A percentile compares a stretch with the other conserved stretches of the same genome.
These are phyloP conservation scores for Crithidia acanthocephali DNA, from an alignment of 208 protist species.

Conservation along the genomic window DNA sequence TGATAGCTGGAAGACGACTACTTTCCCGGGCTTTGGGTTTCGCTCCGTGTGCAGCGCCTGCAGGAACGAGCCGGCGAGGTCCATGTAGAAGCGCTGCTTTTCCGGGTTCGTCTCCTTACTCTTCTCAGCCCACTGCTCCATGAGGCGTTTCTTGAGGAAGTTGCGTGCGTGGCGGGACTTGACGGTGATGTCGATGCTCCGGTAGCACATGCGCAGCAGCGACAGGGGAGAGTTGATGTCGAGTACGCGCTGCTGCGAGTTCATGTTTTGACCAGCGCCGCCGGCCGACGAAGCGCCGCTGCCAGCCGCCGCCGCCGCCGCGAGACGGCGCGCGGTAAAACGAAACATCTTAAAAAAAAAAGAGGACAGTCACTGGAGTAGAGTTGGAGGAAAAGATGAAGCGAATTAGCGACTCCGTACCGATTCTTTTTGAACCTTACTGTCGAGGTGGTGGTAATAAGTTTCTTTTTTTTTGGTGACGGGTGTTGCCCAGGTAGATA, in stretches of 20 bases:
- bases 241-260: constrained; percentile 83
- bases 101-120: constrained; percentile 75
- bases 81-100: constrained; percentile 91
- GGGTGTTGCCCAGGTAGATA: too few relatives aligned
- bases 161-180: constrained; percentile 86
- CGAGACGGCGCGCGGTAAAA: constrained; percentile 8
- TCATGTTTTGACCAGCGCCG: constrained; percentile 44
- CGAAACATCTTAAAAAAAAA: constrained; percentile 18
- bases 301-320: not conserved
- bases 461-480: not conserved
- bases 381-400: not conserved
- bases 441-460: not conserved
- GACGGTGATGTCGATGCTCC: constrained; percentile 90
- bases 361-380: not conserved
- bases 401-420: not conserved
- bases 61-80: constrained; percentile 84
- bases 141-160: constrained; percentile 85
- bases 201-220: constrained; percentile 92
- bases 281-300: not conserved
- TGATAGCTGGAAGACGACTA: constrained; percentile 81
- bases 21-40: constrained; percentile 73
- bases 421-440: not conserved
- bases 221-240: constrained; percentile 79
- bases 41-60: constrained; percentile 83
- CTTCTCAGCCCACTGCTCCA: constrained; percentile 77